A percentile compares a stretch with the other conserved stretches of the same genome.
Evolutionary conservation across 2,329 filamentous ascomycete genomes (phyloP).

Genomic region (Colletotrichum australisinense): DNA sequence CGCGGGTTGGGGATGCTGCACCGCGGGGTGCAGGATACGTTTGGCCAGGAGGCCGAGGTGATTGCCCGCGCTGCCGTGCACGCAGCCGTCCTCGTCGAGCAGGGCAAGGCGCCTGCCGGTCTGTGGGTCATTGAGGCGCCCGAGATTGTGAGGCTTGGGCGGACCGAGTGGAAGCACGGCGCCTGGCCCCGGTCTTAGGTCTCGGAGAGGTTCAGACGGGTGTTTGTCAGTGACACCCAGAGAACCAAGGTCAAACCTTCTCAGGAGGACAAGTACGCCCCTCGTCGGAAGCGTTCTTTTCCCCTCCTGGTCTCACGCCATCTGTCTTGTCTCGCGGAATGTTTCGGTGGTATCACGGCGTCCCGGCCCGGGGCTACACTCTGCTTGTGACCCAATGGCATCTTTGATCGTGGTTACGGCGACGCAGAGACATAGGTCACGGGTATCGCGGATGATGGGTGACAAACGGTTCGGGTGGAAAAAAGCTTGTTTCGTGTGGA

Average conservation of each 20-base stretch:
- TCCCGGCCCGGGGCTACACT: background rate
- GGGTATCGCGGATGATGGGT: background rate
- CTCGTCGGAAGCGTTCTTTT: background rate
- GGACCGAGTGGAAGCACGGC: constrained; percentile 63
- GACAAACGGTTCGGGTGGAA: no score
- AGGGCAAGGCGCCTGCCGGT: constrained; percentile 69
- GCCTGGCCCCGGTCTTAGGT: constrained; percentile 32
- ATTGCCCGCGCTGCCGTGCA: constrained; percentile 76
- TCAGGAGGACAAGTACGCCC: no score
- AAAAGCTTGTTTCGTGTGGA: constrained; percentile 8
- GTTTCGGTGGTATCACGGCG: background rate
- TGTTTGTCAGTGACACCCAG: no score
- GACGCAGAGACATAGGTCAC: background rate
- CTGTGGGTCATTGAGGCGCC: constrained; percentile 69
- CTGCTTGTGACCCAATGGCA: constrained; percentile 5
- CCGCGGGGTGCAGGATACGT: constrained; percentile 68
- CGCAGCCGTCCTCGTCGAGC: constrained; percentile 67
- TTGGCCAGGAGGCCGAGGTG: constrained; percentile 80
- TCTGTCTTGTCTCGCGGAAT: background rate
- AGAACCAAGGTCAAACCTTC: no score
- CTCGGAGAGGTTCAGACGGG: background rate
- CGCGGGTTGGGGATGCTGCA: constrained; percentile 65
- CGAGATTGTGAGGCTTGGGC: constrained; percentile 77
- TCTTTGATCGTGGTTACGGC: background rate
- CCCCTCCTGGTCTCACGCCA: background rate